These are phyloP conservation scores for Lipomyces spencermartinsiae DNA, from an alignment of 805 yeast genomes.

Conservation along the genomic window DNA sequence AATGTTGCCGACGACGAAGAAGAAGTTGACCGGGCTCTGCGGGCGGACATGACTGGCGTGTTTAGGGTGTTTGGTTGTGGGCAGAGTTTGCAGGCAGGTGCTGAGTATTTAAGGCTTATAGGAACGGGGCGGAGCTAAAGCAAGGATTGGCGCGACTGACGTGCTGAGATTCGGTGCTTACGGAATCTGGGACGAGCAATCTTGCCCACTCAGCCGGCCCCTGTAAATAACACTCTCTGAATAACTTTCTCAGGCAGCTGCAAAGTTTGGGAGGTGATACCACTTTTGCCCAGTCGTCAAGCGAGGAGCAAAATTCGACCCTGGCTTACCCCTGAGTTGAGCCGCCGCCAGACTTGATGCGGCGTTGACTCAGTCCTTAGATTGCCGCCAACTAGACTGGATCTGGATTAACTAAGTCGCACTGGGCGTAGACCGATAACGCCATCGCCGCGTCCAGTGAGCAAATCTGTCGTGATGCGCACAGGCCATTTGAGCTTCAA, in stretches of 20 bases:
- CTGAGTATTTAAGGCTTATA: no score
- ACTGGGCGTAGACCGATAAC: neutral
- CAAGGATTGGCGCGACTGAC: no score
- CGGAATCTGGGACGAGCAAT: no score
- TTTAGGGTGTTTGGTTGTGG: neutral
- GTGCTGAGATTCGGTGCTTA: no score
- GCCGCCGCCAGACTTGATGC: neutral
- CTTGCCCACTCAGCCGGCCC: no score
- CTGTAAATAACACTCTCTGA: no score
- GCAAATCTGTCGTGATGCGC: slow-evolving; percentile 11
- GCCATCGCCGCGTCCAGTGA: slow-evolving; percentile 3
- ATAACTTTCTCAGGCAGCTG: no score
- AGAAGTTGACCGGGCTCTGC: neutral
- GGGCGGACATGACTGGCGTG: neutral
- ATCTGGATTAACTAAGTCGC: neutral
- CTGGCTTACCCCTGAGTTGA: neutral
- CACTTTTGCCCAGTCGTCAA: no score
- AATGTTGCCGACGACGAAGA: neutral
- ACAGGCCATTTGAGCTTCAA: neutral
- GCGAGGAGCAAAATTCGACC: no score
- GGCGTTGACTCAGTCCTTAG: neutral
- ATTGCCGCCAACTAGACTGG: neutral
- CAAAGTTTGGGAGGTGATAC: no score
- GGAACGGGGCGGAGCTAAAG: no score
- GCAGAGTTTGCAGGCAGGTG: neutral